Conservation (phyloP, 306 rosid species). For the Sicyos baderoa region DNA sequence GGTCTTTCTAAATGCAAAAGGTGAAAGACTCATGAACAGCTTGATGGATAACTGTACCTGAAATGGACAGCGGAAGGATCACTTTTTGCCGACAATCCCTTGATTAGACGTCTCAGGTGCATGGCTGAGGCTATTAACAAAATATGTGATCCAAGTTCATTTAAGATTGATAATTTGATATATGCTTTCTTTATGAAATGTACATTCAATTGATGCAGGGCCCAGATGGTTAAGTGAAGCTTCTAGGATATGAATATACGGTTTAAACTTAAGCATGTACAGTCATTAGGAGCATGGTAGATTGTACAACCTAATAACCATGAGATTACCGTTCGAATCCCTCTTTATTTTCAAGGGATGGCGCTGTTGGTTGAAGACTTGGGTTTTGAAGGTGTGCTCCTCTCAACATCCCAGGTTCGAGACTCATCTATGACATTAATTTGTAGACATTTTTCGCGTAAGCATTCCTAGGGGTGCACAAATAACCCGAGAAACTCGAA, state of each 20-base stretch:
- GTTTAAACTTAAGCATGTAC: neutral
- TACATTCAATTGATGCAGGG: constrained; percentile 1
- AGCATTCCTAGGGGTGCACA: too few relatives aligned
- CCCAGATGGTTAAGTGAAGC: constrained; percentile 1
- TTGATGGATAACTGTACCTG: constrained; percentile 1
- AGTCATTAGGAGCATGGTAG: too few relatives aligned
- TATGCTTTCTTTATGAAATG: neutral
- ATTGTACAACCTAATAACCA: too few relatives aligned
- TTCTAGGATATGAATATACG: neutral
- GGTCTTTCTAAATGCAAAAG: constrained; percentile 13
- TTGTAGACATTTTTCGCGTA: too few relatives aligned
- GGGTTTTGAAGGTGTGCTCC: too few relatives aligned
- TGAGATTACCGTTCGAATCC: too few relatives aligned
- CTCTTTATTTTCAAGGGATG: too few relatives aligned
- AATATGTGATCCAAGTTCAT: neutral
- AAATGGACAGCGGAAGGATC: constrained; percentile 1
- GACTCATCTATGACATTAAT: too few relatives aligned
- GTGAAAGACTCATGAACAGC: neutral
- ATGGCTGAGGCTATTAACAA: neutral
- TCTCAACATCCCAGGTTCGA: too few relatives aligned
- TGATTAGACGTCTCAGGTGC: neutral
- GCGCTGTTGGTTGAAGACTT: too few relatives aligned
- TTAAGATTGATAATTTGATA: neutral
- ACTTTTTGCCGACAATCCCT: constrained; percentile 9
- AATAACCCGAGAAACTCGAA: too few relatives aligned